A percentile compares a stretch with the other conserved stretches of the same genome.
phyloP scores from a whole-genome alignment of 208 protist species.

The Porcisia hertigi region DNA sequence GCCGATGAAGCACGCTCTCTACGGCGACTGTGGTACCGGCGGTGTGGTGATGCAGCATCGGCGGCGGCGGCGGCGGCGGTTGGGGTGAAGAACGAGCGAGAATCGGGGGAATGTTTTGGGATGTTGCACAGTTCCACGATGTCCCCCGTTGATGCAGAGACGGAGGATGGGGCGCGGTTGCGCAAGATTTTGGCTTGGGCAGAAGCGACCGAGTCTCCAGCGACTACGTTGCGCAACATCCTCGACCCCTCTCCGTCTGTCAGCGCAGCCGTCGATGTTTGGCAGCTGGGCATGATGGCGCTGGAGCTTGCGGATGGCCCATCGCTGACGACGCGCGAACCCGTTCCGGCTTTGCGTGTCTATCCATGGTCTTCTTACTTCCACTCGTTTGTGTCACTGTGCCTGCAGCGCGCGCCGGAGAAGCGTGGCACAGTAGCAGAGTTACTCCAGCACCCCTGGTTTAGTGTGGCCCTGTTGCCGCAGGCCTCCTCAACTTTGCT shows the following conservation, averaged over 20 bases:
- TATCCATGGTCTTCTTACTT: constrained; percentile 56
- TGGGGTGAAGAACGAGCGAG: not conserved
- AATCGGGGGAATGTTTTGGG: not conserved
- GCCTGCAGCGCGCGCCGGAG: constrained; percentile 39
- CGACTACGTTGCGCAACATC: constrained; percentile 29
- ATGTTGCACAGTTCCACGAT: not conserved
- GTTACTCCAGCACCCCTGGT: constrained; percentile 83
- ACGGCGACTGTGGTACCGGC: constrained; percentile 21
- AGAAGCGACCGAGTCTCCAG: constrained; percentile 4
- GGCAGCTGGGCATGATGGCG: constrained; percentile 76
- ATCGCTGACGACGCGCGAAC: constrained; percentile 37
- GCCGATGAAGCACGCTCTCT: constrained; percentile 23
- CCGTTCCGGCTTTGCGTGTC: constrained; percentile 34
- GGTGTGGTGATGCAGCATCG: constrained; percentile 5
- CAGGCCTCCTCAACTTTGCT: constrained; percentile 11
- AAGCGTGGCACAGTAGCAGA: constrained; percentile 56
- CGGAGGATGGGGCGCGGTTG: constrained; percentile 3
- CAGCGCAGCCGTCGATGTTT: constrained; percentile 55
- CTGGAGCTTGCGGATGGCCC: constrained; percentile 67
- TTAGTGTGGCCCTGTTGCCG: constrained; percentile 46
- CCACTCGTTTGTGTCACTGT: constrained; percentile 64
- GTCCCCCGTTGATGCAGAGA: not conserved
- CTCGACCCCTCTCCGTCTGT: constrained; percentile 25
- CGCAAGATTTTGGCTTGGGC: constrained; percentile 13
- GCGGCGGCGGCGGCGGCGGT: not conserved